A percentile compares a stretch with the other conserved stretches of the same genome.
Evolutionary conservation across 805 yeast genomes (phyloP).

Genomic region (Saturnispora bothae): DNA sequence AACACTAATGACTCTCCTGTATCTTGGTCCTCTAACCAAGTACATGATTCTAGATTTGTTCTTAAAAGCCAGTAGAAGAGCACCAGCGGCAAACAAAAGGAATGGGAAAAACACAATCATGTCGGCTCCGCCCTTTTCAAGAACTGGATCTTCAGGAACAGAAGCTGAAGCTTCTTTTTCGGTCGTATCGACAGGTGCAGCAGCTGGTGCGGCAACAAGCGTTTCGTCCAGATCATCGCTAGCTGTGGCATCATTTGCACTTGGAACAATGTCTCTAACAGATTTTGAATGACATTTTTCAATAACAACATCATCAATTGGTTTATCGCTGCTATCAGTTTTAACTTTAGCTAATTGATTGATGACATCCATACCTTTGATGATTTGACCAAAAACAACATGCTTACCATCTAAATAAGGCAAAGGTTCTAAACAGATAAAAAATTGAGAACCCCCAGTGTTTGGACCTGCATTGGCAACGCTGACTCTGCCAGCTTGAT

Average conservation of each 20-base stretch:
- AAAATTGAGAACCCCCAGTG: constrained; percentile 61
- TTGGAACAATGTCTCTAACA: not conserved
- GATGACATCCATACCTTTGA: constrained; percentile 56
- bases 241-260: not conserved
- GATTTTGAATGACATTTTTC: constrained; percentile 9
- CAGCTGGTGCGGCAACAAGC: not conserved
- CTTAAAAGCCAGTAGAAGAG: constrained; percentile 7
- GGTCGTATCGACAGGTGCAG: not conserved
- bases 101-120: constrained; percentile 7
- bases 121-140: constrained; percentile 1
- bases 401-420: constrained; percentile 49
- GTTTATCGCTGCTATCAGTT: constrained; percentile 32
- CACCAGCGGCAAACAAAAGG: not conserved
- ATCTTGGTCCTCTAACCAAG: constrained; percentile 23
- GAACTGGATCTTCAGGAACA: not conserved
- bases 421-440: constrained; percentile 46
- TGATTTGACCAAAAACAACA: constrained; percentile 73
- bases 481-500: constrained; percentile 35
- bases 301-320: constrained; percentile 35
- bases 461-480: constrained; percentile 44
- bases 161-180: not conserved
- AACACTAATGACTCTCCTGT: constrained; percentile 16
- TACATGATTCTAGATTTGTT: constrained; percentile 16
- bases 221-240: constrained; percentile 4
- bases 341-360: constrained; percentile 48